Conservation (phyloP, 305 asterid genomes). For the Fraxinus sp. region DNA sequence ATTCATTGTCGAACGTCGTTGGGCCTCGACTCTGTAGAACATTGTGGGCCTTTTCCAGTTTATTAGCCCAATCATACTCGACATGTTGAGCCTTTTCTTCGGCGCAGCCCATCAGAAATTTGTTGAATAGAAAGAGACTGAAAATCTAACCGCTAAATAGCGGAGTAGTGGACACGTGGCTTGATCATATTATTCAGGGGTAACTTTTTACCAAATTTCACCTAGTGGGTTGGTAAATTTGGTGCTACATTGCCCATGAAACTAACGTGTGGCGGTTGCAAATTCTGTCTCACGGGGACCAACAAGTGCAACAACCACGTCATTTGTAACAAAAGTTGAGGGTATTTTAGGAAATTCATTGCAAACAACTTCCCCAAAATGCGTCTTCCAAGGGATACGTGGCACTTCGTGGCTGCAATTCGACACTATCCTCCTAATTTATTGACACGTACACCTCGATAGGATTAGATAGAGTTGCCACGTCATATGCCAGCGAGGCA, state of each 20-base stretch:
- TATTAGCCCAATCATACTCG: not conserved
- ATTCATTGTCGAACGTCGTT: not conserved
- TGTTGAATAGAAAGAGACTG: not conserved
- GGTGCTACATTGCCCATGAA: conserved; percentile 23
- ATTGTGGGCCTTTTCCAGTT: not conserved
- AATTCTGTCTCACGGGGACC: conserved; percentile 17
- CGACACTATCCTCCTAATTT: conserved; percentile 24
- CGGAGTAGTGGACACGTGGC: not conserved
- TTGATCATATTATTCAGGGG: not conserved
- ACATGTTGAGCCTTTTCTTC: not conserved
- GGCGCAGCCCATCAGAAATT: not conserved
- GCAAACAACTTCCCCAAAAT: not conserved
- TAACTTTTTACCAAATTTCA: not conserved
- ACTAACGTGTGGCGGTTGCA: conserved; percentile 45
- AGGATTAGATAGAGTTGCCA: conserved; percentile 31
- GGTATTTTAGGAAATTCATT: conserved; percentile 28
- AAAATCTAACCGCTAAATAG: not conserved
- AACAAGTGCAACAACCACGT: conserved; percentile 31
- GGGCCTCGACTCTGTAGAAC: not conserved
- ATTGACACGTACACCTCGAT: conserved; percentile 43
- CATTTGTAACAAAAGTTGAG: conserved; percentile 21
- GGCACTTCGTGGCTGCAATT: conserved; percentile 42
- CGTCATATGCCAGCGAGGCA: conserved; percentile 39
- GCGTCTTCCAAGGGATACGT: conserved; percentile 40
- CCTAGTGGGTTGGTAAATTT: conserved; percentile 22